Evolutionary conservation across 345 rosid species (phyloP), one percentile per base, ranked within the genome.

Genomic region (Rubroshorea leprosula): DNA sequence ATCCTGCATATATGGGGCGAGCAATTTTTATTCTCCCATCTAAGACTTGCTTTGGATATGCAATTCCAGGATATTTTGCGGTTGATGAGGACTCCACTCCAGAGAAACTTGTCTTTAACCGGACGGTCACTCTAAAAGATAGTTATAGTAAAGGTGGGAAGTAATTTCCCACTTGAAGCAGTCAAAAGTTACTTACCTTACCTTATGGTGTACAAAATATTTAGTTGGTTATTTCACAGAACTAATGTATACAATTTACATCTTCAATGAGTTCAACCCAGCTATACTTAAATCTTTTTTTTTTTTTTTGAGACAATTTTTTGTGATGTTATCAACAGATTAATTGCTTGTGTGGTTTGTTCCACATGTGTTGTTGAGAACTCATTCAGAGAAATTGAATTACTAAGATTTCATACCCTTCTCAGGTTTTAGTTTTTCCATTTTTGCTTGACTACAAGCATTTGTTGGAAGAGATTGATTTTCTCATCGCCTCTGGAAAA

Each of bases 1-100:
- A 35, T 35, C 41, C 3, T 8, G 41, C 41, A 35, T 35, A 35
- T 2, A 35, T 35, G 41, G 41, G 5, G 7, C 12, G 7, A 5
- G 2, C 4, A 6, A 1, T 44, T 39, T 7, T n/a, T n/a, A 13
- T 44, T 29, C 9, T 29, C 9, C 47, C 47, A 44, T 44, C 47
- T 44, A 58, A 12, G 38, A 25, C 21, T 21, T 38, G 20, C 21
- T 44, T 35, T 54, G 4, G 31, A 21, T 60, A 43, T 53, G 27
- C 65, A 64, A 64, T 60, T 47, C 53, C 77, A 87, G 97, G 99
- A 55, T 93, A 89, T 73, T 93, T 80, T 35, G 50, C 71, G 7
- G 94, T 83, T 49, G 99, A 87, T 23, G 78, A 80, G 68, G 94
- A 93, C 72, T 83, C 95, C 3, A 83, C 82, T 9, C 55, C 80